Conservation (phyloP, 2,329 filamentous ascomycete species). For the Cercospora janseana region DNA sequence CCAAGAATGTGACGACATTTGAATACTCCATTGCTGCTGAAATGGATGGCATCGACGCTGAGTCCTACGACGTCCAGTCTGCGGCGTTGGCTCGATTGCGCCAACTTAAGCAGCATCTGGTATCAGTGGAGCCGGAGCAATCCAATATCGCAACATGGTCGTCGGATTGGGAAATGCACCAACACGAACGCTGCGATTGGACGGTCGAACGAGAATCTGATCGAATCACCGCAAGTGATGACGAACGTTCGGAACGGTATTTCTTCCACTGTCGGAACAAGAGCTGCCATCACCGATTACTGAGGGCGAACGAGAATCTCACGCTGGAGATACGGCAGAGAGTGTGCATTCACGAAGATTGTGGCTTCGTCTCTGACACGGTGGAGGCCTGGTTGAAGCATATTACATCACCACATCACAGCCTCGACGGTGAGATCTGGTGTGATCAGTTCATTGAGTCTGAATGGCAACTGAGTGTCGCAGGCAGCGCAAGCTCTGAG, state of each 20-base stretch:
- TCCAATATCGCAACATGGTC: conserved; percentile 8
- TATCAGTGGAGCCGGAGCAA: not conserved
- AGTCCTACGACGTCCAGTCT: not conserved
- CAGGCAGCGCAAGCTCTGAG: conserved; percentile 1
- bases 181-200: conserved; percentile 17
- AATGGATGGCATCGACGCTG: not conserved
- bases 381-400: conserved; percentile 21
- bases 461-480: not conserved
- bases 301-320: conserved; percentile 17
- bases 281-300: conserved; percentile 18
- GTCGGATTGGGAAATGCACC: conserved; percentile 14
- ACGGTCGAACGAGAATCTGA: conserved; percentile 12
- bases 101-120: conserved; percentile 13
- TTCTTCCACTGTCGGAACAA: conserved; percentile 15
- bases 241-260: conserved; percentile 9
- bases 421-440: not conserved
- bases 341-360: conserved; percentile 22
- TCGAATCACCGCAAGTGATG: not conserved
- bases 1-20: not conserved
- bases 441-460: not conserved
- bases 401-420: conserved; percentile 16
- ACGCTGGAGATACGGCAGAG: conserved; percentile 14
- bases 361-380: conserved; percentile 19
- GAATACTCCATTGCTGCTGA: not conserved
- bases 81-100: conserved; percentile 12